Evolutionary conservation across 805 yeast species (phyloP).

Genomic region (Candida boleticola): DNA sequence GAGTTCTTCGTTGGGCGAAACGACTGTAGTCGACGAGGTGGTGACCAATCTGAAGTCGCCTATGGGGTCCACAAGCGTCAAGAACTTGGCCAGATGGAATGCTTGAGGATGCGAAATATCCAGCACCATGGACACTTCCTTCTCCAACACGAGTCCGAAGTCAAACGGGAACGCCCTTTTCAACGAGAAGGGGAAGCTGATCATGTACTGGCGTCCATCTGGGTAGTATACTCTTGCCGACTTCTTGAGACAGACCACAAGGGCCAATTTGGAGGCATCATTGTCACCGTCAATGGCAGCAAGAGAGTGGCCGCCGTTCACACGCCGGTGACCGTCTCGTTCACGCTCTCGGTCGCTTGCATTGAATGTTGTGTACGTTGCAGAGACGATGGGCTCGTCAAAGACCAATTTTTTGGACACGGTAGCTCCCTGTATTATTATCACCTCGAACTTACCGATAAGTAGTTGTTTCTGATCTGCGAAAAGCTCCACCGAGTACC

Average conservation of each 20-base stretch:
- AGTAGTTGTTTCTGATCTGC: conserved; percentile 33
- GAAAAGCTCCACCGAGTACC: conserved; percentile 15
- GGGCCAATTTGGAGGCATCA: conserved; percentile 21
- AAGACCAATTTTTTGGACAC: conserved; percentile 49
- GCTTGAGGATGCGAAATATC: conserved; percentile 17
- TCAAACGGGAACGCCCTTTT: conserved; percentile 61
- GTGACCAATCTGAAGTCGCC: conserved; percentile 70
- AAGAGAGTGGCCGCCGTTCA: neutral
- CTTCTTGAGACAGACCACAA: conserved; percentile 62
- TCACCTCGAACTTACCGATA: conserved; percentile 37
- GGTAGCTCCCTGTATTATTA: conserved; percentile 44
- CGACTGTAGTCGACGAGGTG: conserved; percentile 66
- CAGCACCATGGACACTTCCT: conserved; percentile 22
- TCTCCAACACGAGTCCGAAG: conserved; percentile 65
- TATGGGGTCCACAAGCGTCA: conserved; percentile 73
- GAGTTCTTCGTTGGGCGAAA: conserved; percentile 57
- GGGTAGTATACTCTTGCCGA: conserved; percentile 60
- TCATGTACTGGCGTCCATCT: conserved; percentile 57
- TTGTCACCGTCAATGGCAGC: neutral
- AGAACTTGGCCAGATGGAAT: conserved; percentile 40
- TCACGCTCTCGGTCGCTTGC: conserved; percentile 6
- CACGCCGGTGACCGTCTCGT: neutral
- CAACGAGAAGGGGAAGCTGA: conserved; percentile 69
- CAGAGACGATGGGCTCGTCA: conserved; percentile 52
- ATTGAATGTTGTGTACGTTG: conserved; percentile 59